phyloP scores from a whole-genome alignment of 148 eudicot species.

The Hydrangea macrophylla region DNA sequence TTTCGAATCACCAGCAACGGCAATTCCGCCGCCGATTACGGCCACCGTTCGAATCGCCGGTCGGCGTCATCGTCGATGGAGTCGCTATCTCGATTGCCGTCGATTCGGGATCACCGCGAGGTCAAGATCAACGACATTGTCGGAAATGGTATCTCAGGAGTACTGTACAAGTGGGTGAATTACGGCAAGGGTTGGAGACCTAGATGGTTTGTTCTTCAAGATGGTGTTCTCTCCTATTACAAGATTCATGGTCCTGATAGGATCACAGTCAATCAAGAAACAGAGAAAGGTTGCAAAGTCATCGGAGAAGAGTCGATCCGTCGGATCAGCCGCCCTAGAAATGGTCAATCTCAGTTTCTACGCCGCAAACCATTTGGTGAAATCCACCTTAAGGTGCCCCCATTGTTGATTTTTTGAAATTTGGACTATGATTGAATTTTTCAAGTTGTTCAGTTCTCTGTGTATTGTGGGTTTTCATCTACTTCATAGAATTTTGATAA shows the following conservation, averaged over 20 bases:
- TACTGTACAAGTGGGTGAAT: slow-evolving; percentile 81
- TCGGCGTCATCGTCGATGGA: neutral
- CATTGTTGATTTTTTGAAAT: neutral
- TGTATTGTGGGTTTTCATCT: neutral
- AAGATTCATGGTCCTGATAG: slow-evolving; percentile 78
- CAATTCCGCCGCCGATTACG: neutral
- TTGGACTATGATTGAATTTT: neutral
- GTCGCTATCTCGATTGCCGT: neutral
- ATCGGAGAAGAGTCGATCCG: slow-evolving; percentile 71
- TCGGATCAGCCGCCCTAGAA: slow-evolving; percentile 30
- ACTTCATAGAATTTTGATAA: neutral
- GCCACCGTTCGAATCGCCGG: neutral
- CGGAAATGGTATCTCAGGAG: slow-evolving; percentile 66
- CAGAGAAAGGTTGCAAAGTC: slow-evolving; percentile 52
- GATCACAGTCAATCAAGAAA: slow-evolving; percentile 43
- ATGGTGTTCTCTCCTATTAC: slow-evolving; percentile 74
- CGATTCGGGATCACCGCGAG: slow-evolving; percentile 33
- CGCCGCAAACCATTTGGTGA: slow-evolving; percentile 66
- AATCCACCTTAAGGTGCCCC: slow-evolving; percentile 77
- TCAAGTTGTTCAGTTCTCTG: neutral
- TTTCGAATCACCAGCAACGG: neutral
- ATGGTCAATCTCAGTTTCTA: slow-evolving; percentile 4
- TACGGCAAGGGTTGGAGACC: slow-evolving; percentile 88
- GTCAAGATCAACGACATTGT: slow-evolving; percentile 58
- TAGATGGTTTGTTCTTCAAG: slow-evolving; percentile 77